Evolutionary conservation across 2,329 filamentous ascomycete genomes (phyloP).

Genomic region (Aspergillus sp.): DNA sequence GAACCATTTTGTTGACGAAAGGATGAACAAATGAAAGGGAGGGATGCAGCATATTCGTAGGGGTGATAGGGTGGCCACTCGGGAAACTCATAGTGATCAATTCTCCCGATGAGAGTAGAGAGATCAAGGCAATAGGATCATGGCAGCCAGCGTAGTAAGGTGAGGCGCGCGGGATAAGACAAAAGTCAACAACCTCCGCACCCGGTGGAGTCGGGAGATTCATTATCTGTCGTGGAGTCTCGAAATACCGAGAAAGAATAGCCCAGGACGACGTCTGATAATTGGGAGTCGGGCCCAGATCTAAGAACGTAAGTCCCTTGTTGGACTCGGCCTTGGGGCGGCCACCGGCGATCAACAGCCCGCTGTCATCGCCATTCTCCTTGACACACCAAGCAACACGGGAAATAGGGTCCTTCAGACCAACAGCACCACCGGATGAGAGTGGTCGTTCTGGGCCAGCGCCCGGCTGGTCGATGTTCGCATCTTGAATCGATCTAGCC

Average conservation of each 20-base stretch:
- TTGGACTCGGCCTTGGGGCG: slow-evolving; percentile 64
- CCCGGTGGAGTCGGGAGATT: slow-evolving; percentile 74
- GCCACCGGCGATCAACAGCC: slow-evolving; percentile 81
- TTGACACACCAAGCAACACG: slow-evolving; percentile 92
- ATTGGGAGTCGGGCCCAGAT: slow-evolving; percentile 82
- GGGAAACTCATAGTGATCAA: slow-evolving; percentile 89
- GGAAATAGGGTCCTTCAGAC: slow-evolving; percentile 70
- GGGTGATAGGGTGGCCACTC: slow-evolving; percentile 83
- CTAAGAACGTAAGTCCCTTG: slow-evolving; percentile 83
- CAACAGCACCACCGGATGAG: slow-evolving; percentile 51
- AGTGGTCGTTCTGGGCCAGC: slow-evolving; percentile 43
- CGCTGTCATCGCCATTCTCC: slow-evolving; percentile 89
- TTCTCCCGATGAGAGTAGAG: slow-evolving; percentile 80
- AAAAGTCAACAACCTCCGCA: slow-evolving; percentile 75
- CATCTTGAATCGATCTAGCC: slow-evolving; percentile 75
- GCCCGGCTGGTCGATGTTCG: slow-evolving; percentile 68
- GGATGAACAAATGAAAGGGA: slow-evolving; percentile 88
- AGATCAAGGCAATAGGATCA: slow-evolving; percentile 83
- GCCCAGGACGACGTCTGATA: slow-evolving; percentile 94
- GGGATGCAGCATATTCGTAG: slow-evolving; percentile 88
- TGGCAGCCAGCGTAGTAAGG: slow-evolving; percentile 86
- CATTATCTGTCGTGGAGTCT: slow-evolving; percentile 68
- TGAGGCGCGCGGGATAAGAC: slow-evolving; percentile 75
- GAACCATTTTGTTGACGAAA: slow-evolving; percentile 71
- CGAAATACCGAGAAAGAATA: slow-evolving; percentile 72